Evolutionary conservation across 2,329 filamentous ascomycete species (phyloP).

Genomic region (Byssochlamys sp.): DNA sequence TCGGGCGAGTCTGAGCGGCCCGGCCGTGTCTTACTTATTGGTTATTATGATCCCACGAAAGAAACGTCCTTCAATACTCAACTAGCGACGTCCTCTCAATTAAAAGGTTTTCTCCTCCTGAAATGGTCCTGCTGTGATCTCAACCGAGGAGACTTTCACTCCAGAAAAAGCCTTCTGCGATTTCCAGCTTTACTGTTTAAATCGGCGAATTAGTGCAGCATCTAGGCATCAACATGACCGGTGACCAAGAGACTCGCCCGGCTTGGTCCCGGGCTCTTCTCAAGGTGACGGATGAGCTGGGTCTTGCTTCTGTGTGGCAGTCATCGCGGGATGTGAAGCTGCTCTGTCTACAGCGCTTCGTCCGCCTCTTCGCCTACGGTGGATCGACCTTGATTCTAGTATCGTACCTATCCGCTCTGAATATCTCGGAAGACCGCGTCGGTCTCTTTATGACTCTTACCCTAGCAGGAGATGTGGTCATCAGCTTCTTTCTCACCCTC

Average conservation of each 20-base stretch:
- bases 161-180: not conserved
- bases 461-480: conserved; percentile 50
- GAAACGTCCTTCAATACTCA: not conserved
- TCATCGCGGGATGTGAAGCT: conserved; percentile 30
- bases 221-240: not conserved
- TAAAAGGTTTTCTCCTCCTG: not conserved
- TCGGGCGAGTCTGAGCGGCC: not conserved
- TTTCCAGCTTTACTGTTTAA: not conserved
- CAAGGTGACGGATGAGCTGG: conserved; percentile 22
- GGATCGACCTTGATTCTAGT: conserved; percentile 52
- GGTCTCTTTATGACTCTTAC: conserved; percentile 59
- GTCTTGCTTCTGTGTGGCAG: conserved; percentile 28
- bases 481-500: conserved; percentile 49
- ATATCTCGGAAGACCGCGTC: conserved; percentile 49
- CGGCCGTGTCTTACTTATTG: too few species aligned
- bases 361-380: conserved; percentile 56
- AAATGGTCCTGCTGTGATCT: too few species aligned
- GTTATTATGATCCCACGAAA: too few species aligned
- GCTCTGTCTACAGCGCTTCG: conserved; percentile 32
- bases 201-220: not conserved
- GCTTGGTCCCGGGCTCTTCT: not conserved
- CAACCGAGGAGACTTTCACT: too few species aligned
- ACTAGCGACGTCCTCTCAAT: not conserved
- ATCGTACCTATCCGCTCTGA: conserved; percentile 50
- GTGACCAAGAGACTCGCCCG: not conserved